Evolutionary conservation across 805 yeast species (phyloP).

Genomic region (Ogataea zsoltii): DNA sequence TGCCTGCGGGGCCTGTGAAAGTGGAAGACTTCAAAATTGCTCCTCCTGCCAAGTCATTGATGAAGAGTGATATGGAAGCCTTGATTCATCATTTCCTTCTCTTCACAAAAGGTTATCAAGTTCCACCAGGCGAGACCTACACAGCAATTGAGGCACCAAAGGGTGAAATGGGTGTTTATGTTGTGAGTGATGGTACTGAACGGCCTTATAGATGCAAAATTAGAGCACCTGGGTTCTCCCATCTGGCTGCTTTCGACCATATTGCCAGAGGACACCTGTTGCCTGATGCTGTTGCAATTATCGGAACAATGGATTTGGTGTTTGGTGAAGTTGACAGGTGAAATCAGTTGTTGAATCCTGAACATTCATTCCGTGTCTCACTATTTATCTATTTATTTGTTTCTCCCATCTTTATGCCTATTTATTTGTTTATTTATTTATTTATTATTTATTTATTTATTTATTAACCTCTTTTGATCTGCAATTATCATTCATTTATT

Average conservation of each 20-base stretch:
- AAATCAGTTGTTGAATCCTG: slow-evolving; percentile 5
- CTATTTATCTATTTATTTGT: slow-evolving; percentile 4
- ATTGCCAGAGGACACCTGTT: slow-evolving; percentile 82
- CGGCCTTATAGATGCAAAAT: slow-evolving; percentile 91
- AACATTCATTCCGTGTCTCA: slow-evolving; percentile 1
- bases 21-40: slow-evolving; percentile 85
- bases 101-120: slow-evolving; percentile 85
- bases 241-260: slow-evolving; percentile 85
- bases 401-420: not conserved
- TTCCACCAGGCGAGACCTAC: slow-evolving; percentile 89
- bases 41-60: slow-evolving; percentile 76
- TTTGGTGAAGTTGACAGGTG: slow-evolving; percentile 94
- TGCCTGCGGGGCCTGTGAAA: slow-evolving; percentile 91
- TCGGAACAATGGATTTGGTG: slow-evolving; percentile 94
- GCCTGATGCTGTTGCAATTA: slow-evolving; percentile 91
- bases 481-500: too few relatives aligned
- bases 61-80: slow-evolving; percentile 94
- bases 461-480: slow-evolving; percentile 1
- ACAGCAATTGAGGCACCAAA: slow-evolving; percentile 93
- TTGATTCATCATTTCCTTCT: slow-evolving; percentile 85
- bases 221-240: slow-evolving; percentile 94
- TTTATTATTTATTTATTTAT: slow-evolving; percentile 7
- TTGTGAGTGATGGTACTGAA: slow-evolving; percentile 86
- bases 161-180: slow-evolving; percentile 92
- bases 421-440: not conserved